phyloP scores from a whole-genome alignment of 345 rosid species.

The Brassica incana region DNA sequence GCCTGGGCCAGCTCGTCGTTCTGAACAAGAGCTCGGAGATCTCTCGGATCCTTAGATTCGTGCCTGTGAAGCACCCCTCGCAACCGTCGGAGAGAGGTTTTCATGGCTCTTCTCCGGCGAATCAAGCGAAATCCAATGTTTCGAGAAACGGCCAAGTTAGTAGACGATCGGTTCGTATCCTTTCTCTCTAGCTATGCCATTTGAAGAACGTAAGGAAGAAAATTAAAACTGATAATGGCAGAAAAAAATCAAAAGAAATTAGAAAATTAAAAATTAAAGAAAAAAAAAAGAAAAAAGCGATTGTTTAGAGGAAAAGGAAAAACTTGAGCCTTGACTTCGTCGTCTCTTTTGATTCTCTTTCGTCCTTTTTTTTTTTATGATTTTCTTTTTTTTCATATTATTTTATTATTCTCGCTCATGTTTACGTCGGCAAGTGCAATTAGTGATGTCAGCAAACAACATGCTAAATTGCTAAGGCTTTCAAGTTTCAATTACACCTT shows the following conservation, averaged over 20 bases:
- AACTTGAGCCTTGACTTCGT: conserved; percentile 43
- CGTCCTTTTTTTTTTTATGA: conserved; percentile 5
- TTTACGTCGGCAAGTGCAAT: conserved; percentile 31
- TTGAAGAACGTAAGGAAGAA: conserved; percentile 5
- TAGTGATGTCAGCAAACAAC: conserved; percentile 24
- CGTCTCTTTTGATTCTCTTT: conserved; percentile 26
- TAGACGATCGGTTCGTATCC: conserved; percentile 24
- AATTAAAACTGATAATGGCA: neutral
- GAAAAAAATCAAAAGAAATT: neutral
- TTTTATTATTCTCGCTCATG: neutral
- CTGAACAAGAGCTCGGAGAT: conserved; percentile 52
- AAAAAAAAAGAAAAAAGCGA: neutral
- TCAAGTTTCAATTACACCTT: neutral
- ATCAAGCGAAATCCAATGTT: conserved; percentile 6
- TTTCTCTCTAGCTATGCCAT: neutral
- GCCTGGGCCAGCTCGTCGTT: conserved; percentile 75
- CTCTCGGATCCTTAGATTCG: conserved; percentile 50
- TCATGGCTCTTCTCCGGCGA: conserved; percentile 46
- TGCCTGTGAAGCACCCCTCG: conserved; percentile 65
- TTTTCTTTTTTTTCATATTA: neutral
- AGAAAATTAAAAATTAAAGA: neutral
- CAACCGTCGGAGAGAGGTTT: conserved; percentile 66
- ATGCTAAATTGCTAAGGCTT: neutral
- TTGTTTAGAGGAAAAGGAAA: conserved; percentile 30
- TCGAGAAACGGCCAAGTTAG: conserved; percentile 10